phyloP scores from a whole-genome alignment of 1,139 yeast genomes.

The Taphrina wiesneri region DNA sequence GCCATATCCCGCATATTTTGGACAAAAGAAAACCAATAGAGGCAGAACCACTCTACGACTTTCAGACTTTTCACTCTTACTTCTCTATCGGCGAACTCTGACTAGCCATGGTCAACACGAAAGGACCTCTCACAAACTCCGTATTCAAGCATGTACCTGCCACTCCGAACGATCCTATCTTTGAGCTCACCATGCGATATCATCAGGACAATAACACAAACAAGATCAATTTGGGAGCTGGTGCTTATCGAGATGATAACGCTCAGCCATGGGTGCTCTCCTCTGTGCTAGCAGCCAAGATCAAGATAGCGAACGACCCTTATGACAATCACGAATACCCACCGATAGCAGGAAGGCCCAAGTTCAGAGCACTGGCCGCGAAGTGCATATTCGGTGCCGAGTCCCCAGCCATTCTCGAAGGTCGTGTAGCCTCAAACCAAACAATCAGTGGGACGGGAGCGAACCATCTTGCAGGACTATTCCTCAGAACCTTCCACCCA shows the following conservation, averaged over 20 bases:
- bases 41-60: too few relatives aligned
- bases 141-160: conserved; percentile 40
- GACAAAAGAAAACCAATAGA: too few relatives aligned
- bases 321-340: conserved; percentile 86
- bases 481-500: conserved; percentile 53
- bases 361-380: conserved; percentile 71
- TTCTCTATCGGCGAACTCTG: background rate
- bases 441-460: conserved; percentile 96
- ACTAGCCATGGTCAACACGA: conserved; percentile 38
- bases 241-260: conserved; percentile 81
- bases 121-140: conserved; percentile 39
- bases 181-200: conserved; percentile 77
- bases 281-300: conserved; percentile 73
- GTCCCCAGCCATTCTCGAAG: conserved; percentile 37
- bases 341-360: conserved; percentile 74
- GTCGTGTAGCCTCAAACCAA: conserved; percentile 59
- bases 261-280: conserved; percentile 92
- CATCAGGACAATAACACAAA: conserved; percentile 49
- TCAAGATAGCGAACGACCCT: conserved; percentile 56
- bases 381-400: conserved; percentile 68
- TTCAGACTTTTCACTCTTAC: background rate
- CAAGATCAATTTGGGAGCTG: conserved; percentile 74
- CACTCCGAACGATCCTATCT: conserved; percentile 52
- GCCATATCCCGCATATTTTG: too few relatives aligned
- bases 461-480: conserved; percentile 79